These are phyloP conservation scores for Cercospora sp. DNA, from an alignment of 2,329 filamentous ascomycete genomes.

Conservation along the genomic window DNA sequence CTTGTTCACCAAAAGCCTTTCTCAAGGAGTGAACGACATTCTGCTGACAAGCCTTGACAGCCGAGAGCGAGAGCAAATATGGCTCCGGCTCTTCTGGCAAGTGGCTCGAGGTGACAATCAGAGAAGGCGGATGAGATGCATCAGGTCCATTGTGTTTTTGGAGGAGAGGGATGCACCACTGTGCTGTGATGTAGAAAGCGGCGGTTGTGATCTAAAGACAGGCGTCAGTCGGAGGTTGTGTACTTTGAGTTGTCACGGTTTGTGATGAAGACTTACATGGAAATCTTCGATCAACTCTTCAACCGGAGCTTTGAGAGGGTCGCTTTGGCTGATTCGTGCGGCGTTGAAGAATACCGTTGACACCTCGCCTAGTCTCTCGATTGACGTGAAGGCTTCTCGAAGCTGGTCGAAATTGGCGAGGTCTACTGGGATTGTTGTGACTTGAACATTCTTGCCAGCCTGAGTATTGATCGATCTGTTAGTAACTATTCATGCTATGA, in stretches of 20 bases:
- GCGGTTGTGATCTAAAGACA: constrained; percentile 4
- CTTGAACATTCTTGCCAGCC: constrained; percentile 2
- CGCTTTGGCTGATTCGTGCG: constrained; percentile 13
- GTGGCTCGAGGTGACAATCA: constrained; percentile 19
- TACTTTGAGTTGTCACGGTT: not conserved
- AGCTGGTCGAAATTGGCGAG: constrained; percentile 15
- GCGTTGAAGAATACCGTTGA: constrained; percentile 23
- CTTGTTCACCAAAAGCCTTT: constrained; percentile 12
- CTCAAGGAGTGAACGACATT: constrained; percentile 17
- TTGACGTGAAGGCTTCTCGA: constrained; percentile 8
- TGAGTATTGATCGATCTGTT: not conserved
- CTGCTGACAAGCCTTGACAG: constrained; percentile 19
- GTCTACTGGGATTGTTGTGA: constrained; percentile 11
- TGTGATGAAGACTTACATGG: not conserved
- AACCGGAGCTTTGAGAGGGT: constrained; percentile 13
- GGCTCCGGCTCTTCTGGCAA: constrained; percentile 15
- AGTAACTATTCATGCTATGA: not conserved
- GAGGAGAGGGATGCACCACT: constrained; percentile 17
- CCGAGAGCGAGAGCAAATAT: constrained; percentile 13
- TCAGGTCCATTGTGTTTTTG: not conserved
- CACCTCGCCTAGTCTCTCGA: constrained; percentile 17
- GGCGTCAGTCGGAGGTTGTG: not conserved
- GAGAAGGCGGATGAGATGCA: not conserved
- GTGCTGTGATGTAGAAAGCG: constrained; percentile 19
- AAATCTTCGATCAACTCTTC: constrained; percentile 23